Evolutionary conservation across 805 yeast species (phyloP).

Genomic region (Debaryomyces prosopidis): DNA sequence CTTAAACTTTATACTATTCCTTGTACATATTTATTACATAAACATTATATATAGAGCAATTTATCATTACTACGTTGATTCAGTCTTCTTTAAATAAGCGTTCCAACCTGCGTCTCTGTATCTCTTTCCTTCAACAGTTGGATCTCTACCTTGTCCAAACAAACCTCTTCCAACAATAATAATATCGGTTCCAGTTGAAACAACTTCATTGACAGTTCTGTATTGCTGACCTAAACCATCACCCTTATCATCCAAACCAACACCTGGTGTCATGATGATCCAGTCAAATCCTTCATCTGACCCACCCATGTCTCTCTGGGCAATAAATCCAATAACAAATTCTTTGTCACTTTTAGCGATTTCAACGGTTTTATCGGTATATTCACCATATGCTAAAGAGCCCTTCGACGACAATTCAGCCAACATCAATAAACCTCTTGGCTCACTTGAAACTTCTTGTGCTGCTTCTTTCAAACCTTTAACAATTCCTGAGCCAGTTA

Average conservation of each 20-base stretch:
- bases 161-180: conserved; percentile 98
- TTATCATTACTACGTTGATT: conserved; percentile 1
- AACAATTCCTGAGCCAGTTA: conserved; percentile 93
- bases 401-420: conserved; percentile 96
- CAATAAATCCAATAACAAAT: conserved; percentile 95
- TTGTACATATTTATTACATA: conserved; percentile 6
- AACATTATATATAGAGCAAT: background rate
- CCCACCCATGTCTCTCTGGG: conserved; percentile 86
- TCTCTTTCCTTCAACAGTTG: conserved; percentile 80
- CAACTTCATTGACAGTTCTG: conserved; percentile 84
- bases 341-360: conserved; percentile 85
- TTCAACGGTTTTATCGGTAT: conserved; percentile 83
- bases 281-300: conserved; percentile 87
- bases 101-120: conserved; percentile 95
- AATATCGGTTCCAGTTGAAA: conserved; percentile 84
- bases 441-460: conserved; percentile 66
- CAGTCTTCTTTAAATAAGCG: conserved; percentile 61
- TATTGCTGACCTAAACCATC: conserved; percentile 96
- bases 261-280: conserved; percentile 98
- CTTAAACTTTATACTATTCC: background rate
- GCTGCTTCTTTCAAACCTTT: conserved; percentile 83
- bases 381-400: conserved; percentile 88
- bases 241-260: conserved; percentile 95
- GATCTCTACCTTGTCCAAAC: conserved; percentile 92
- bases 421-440: conserved; percentile 89